These are phyloP conservation scores for Fusarium sp. DNA, from an alignment of 2,329 filamentous ascomycete genomes.

Conservation along the genomic window DNA sequence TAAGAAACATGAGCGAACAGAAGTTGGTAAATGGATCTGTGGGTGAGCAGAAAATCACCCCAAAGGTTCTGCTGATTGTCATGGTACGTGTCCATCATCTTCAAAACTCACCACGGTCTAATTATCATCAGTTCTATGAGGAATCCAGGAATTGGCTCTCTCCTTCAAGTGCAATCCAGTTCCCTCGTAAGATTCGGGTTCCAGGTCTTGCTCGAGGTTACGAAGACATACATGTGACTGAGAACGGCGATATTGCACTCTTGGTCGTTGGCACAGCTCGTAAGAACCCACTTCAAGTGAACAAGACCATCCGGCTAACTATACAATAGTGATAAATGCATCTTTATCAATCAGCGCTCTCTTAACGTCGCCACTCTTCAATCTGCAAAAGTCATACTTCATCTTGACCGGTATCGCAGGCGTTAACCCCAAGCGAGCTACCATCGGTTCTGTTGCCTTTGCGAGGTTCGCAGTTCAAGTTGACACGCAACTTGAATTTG, in stretches of 20 bases:
- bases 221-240: conserved; percentile 17
- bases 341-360: conserved; percentile 29
- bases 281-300: not conserved
- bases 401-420: conserved; percentile 37
- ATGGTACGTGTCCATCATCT: not conserved
- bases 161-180: conserved; percentile 8
- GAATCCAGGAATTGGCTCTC: conserved; percentile 30
- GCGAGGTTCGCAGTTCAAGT: conserved; percentile 39
- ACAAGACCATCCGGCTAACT: not conserved
- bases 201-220: conserved; percentile 30
- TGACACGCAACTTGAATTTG: conserved; percentile 32
- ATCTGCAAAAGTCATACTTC: conserved; percentile 34
- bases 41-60: conserved; percentile 1
- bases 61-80: conserved; percentile 29
- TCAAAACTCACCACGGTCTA: not conserved
- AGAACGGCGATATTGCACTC: conserved; percentile 14
- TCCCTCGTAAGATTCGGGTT: conserved; percentile 18
- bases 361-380: conserved; percentile 21
- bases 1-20: not conserved
- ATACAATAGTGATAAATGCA: conserved; percentile 20
- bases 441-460: conserved; percentile 36
- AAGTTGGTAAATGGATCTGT: not conserved
- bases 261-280: conserved; percentile 30
- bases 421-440: conserved; percentile 35
- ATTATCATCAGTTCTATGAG: conserved; percentile 9